These are phyloP conservation scores for Gossypium sturtianum DNA, from an alignment of 345 rosid species.

Conservation along the genomic window DNA sequence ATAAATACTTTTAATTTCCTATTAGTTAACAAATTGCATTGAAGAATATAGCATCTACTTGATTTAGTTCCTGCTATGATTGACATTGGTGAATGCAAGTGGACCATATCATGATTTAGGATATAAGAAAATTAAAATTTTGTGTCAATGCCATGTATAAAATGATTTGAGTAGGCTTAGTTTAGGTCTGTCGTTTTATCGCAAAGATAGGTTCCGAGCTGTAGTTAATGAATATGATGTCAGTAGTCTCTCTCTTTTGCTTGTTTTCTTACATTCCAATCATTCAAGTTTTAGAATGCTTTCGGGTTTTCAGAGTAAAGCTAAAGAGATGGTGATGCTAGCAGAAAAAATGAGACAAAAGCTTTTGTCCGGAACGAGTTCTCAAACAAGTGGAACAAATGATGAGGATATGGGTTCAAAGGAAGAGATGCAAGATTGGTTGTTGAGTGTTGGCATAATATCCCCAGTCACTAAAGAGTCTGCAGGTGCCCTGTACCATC, in stretches of 20 bases:
- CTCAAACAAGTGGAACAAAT: conserved; percentile 45
- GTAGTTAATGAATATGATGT: neutral
- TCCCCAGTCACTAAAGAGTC: conserved; percentile 95
- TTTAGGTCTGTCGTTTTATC: neutral
- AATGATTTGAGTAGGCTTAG: neutral
- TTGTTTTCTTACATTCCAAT: conserved; percentile 1
- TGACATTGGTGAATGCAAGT: neutral
- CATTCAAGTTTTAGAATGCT: conserved; percentile 13
- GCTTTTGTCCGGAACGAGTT: conserved; percentile 61
- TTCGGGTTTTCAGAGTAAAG: conserved; percentile 58
- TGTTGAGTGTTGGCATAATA: conserved; percentile 92
- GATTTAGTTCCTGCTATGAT: neutral
- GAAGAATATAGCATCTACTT: neutral
- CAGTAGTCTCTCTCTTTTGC: neutral
- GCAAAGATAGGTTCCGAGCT: neutral
- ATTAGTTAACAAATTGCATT: neutral
- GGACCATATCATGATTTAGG: neutral
- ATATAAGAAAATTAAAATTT: neutral
- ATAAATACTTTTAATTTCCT: neutral
- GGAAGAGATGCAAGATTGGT: conserved; percentile 93
- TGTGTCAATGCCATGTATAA: neutral
- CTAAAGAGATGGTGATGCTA: conserved; percentile 87
- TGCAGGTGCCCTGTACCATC: conserved; percentile 92
- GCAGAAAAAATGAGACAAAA: conserved; percentile 95
- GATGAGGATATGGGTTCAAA: conserved; percentile 90